These are phyloP conservation scores for Melaleuca alternifolia DNA, from an alignment of 345 rosid genomes.

Conservation along the genomic window DNA sequence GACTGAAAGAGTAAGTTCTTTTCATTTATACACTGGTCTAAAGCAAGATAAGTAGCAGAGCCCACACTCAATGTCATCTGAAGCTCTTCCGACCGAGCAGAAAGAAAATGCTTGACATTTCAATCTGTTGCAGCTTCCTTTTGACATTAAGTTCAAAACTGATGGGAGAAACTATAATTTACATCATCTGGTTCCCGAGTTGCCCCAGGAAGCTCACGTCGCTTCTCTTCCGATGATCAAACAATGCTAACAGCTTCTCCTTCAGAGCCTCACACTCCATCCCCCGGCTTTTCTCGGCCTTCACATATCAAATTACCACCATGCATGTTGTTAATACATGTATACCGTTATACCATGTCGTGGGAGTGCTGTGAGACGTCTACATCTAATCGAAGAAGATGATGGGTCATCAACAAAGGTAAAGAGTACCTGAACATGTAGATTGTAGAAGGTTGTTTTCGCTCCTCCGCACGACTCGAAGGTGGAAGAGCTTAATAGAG, in stretches of 20 bases:
- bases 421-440: conserved; percentile 48
- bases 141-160: not conserved
- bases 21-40: too few relatives aligned
- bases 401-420: not conserved
- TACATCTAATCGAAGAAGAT: not conserved
- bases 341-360: not conserved
- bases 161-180: not conserved
- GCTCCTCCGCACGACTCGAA: conserved; percentile 31
- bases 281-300: conserved; percentile 6
- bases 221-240: conserved; percentile 2
- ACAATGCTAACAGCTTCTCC: conserved; percentile 20
- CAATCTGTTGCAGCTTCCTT: not conserved
- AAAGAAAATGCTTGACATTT: not conserved
- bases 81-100: not conserved
- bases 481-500: conserved; percentile 33
- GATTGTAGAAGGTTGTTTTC: conserved; percentile 29
- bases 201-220: not conserved
- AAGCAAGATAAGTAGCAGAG: not conserved
- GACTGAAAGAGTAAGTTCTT: too few relatives aligned
- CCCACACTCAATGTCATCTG: not conserved
- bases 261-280: conserved; percentile 12
- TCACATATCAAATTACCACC: not conserved
- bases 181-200: not conserved
- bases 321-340: not conserved
- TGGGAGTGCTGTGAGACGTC: not conserved